Percentiles rank a stretch among this genome's conserved stretches.
Conservation (phyloP, 2,329 filamentous ascomycete species). For the Beauveria australis region DNA sequence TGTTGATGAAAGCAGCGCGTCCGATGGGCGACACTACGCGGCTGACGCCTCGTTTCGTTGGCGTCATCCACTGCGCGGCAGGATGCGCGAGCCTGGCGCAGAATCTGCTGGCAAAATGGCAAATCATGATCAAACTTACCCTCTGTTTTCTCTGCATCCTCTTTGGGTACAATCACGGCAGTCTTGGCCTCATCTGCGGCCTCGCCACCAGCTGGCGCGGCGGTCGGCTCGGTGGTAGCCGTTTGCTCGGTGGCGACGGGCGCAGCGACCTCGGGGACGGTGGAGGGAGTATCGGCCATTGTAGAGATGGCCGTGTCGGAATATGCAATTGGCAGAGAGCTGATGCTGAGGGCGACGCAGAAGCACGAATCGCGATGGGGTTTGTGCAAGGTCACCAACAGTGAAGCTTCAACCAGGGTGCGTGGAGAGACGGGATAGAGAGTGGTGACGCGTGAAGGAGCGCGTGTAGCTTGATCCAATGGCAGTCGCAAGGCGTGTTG, state of each 20-base stretch:
- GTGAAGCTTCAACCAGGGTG: constrained; percentile 9
- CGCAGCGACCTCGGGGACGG: constrained; percentile 28
- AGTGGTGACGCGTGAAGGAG: constrained; percentile 10
- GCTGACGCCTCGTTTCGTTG: background rate
- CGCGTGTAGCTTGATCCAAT: constrained; percentile 11
- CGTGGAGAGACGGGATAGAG: constrained; percentile 7
- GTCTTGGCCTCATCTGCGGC: constrained; percentile 18
- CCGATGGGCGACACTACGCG: background rate
- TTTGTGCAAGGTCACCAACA: constrained; percentile 6
- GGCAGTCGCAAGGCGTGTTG: constrained; percentile 11
- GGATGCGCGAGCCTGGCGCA: background rate
- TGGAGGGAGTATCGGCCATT: constrained; percentile 32
- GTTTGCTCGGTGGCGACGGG: constrained; percentile 19
- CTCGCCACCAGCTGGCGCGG: constrained; percentile 17
- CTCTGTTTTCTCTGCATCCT: constrained; percentile 21
- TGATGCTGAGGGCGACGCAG: background rate
- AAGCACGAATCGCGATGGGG: background rate
- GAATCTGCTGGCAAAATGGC: background rate
- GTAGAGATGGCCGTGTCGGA: constrained; percentile 11
- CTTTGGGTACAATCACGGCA: constrained; percentile 19
- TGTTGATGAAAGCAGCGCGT: background rate
- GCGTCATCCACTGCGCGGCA: background rate
- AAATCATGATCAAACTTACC: constrained; percentile 21
- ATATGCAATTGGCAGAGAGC: constrained; percentile 6
- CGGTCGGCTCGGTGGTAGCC: constrained; percentile 20